These are phyloP conservation scores for Taiozyma sp. DNA, from an alignment of 1,139 yeast genomes.

Conservation along the genomic window DNA sequence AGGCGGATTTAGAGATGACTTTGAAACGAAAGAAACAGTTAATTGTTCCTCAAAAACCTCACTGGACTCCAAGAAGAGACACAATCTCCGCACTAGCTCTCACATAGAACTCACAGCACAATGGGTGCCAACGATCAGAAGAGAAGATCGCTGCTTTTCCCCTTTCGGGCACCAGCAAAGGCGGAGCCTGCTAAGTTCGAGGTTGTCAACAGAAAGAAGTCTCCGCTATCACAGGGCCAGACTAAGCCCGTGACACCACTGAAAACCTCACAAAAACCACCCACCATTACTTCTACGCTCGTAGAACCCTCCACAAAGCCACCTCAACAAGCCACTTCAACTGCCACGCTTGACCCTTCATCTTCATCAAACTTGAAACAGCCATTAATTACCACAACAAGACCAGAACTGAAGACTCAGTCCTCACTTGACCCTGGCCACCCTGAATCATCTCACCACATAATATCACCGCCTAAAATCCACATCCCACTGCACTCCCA, in stretches of 20 bases:
- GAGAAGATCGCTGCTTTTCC: constrained; percentile 22
- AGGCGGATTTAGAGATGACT: background rate
- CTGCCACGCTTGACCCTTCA: background rate
- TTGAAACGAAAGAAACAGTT: too few species aligned
- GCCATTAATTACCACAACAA: background rate
- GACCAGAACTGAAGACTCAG: constrained; percentile 1
- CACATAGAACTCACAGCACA: background rate
- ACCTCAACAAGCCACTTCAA: background rate
- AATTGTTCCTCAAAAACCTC: too few species aligned
- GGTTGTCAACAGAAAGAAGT: constrained; percentile 23
- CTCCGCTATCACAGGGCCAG: constrained; percentile 8
- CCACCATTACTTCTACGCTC: constrained; percentile 2
- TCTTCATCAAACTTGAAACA: background rate
- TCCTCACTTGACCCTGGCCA: background rate
- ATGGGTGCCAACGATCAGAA: constrained; percentile 4
- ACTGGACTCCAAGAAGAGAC: too few species aligned
- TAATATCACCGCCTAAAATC: background rate
- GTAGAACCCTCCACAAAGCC: constrained; percentile 4
- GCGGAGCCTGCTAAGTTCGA: constrained; percentile 19
- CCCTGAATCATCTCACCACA: background rate
- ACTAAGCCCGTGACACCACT: constrained; percentile 3
- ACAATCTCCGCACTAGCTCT: background rate
- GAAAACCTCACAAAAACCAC: constrained; percentile 1
- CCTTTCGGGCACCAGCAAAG: constrained; percentile 12
- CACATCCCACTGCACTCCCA: background rate